Evolutionary conservation across 1,139 yeast genomes (phyloP).

Genomic region (Kurtzmaniella quercitrusa): DNA sequence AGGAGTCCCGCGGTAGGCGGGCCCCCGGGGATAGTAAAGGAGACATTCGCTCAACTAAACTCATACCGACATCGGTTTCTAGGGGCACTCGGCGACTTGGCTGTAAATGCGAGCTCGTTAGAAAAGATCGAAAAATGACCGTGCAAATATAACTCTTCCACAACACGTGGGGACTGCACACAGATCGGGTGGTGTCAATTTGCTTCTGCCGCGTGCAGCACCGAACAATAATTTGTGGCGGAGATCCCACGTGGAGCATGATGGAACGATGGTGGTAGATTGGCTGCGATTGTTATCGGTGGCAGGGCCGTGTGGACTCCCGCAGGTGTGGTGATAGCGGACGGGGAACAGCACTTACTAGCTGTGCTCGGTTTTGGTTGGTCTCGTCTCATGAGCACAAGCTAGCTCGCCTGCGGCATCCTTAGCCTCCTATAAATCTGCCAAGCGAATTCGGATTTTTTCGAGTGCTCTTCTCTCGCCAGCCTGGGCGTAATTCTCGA

Average conservation of each 20-base stretch:
- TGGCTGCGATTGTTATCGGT: neutral
- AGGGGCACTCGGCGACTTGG: conserved; percentile 1
- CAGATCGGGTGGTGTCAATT: neutral
- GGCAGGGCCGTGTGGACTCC: too few relatives aligned
- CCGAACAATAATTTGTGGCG: neutral
- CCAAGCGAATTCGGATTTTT: too few relatives aligned
- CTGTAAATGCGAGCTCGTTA: neutral
- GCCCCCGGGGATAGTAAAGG: conserved; percentile 7
- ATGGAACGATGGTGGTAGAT: neutral
- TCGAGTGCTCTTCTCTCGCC: too few relatives aligned
- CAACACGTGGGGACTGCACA: neutral
- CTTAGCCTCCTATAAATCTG: too few relatives aligned
- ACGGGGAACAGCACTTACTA: too few relatives aligned
- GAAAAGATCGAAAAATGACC: neutral
- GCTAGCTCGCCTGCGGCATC: too few relatives aligned
- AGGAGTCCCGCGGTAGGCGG: conserved; percentile 3
- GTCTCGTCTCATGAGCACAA: too few relatives aligned
- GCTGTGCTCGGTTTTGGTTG: too few relatives aligned
- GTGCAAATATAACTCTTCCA: neutral
- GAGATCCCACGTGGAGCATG: neutral
- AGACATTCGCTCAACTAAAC: conserved; percentile 7
- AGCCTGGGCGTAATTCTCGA: too few relatives aligned
- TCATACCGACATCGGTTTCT: conserved; percentile 4
- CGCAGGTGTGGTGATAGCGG: too few relatives aligned
- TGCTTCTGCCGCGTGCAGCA: neutral